phyloP scores from a whole-genome alignment of 2,329 filamentous ascomycete species.

The Venturia pyrina region DNA sequence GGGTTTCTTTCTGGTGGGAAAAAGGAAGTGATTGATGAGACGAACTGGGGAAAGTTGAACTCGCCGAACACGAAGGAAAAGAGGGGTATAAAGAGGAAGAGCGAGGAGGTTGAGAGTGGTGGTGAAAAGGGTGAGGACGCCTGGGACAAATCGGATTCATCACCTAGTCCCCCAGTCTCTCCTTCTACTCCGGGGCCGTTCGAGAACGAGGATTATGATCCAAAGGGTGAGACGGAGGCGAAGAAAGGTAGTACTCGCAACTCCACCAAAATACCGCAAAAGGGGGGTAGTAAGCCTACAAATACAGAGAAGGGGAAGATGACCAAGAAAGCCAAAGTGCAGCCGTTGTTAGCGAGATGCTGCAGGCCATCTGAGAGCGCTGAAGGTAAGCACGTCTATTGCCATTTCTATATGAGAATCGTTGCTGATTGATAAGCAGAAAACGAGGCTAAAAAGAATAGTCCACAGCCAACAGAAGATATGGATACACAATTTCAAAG shows the following conservation, averaged over 20 bases:
- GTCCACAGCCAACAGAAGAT: too few relatives aligned
- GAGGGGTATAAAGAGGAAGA: background rate
- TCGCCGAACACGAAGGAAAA: background rate
- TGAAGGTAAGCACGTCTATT: background rate
- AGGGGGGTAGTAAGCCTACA: background rate
- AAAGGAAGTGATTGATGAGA: too few relatives aligned
- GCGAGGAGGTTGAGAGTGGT: background rate
- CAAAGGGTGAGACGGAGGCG: background rate
- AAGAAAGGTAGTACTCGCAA: background rate
- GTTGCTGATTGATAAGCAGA: background rate
- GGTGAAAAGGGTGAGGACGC: too few relatives aligned
- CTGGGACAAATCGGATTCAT: too few relatives aligned
- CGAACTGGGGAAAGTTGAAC: too few relatives aligned
- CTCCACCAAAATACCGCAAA: background rate
- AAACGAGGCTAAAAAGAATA: background rate
- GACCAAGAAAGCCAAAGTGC: background rate
- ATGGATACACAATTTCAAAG: background rate
- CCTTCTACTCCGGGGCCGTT: too few relatives aligned
- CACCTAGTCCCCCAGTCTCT: too few relatives aligned
- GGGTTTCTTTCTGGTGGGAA: too few relatives aligned
- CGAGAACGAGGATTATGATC: background rate
- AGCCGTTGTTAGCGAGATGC: background rate
- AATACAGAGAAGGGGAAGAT: background rate
- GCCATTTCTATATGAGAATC: background rate
- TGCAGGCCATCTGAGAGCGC: too few relatives aligned